Evolutionary conservation across 1,284 basidiomycete species (phyloP).

Genomic region (Sparassis latifolia): DNA sequence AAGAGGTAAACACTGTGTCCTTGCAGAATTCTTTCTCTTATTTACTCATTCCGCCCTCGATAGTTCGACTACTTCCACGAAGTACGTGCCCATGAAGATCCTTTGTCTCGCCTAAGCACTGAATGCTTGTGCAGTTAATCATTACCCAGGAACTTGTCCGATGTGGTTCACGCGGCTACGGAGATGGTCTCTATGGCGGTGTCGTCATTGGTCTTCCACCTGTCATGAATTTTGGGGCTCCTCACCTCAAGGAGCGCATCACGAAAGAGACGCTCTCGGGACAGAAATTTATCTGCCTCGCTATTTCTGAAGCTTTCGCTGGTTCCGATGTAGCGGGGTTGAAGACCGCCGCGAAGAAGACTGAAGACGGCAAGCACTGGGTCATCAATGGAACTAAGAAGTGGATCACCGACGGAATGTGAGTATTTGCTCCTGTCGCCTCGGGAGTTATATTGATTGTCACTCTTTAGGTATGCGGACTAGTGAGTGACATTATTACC

Average conservation of each 20-base stretch:
- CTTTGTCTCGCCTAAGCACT: constrained; percentile 45
- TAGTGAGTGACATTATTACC: constrained; percentile 6
- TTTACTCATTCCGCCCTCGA: constrained; percentile 9
- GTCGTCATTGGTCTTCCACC: constrained; percentile 79
- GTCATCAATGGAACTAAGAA: constrained; percentile 79
- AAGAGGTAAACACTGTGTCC: constrained; percentile 41
- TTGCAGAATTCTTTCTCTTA: background rate
- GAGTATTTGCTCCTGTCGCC: constrained; percentile 8
- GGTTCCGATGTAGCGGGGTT: constrained; percentile 85
- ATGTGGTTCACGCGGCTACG: constrained; percentile 22
- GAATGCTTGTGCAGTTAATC: constrained; percentile 12
- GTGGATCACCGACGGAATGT: constrained; percentile 85
- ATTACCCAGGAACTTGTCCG: constrained; percentile 32
- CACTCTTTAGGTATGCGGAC: constrained; percentile 3
- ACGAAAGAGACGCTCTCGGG: constrained; percentile 71
- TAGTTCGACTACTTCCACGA: constrained; percentile 72
- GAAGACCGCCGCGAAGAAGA: constrained; percentile 76
- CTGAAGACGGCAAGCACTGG: constrained; percentile 79
- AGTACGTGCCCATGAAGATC: background rate
- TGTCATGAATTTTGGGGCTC: constrained; percentile 76
- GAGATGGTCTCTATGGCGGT: constrained; percentile 31
- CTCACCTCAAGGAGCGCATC: constrained; percentile 70
- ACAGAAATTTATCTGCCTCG: constrained; percentile 72
- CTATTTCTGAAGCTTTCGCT: constrained; percentile 63
- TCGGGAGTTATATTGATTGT: background rate